Conservation (phyloP, 805 yeast species). For the Ogataea trehaloabstinens region DNA sequence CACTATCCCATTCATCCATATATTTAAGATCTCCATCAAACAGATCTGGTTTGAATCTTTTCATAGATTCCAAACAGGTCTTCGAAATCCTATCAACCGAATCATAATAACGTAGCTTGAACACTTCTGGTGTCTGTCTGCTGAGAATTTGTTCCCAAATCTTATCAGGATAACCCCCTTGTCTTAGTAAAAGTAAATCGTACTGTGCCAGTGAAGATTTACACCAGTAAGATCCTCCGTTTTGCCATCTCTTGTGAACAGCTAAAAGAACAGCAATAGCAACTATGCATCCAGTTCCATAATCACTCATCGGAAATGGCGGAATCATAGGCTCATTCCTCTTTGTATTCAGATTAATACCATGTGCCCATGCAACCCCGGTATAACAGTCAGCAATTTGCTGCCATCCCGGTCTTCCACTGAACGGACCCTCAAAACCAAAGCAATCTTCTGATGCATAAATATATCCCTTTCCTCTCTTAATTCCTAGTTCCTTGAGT, state of each 20-base stretch:
- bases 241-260: conserved; percentile 25
- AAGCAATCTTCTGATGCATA: conserved; percentile 32
- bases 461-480: conserved; percentile 32
- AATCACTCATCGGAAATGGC: conserved; percentile 37
- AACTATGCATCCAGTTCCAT: conserved; percentile 36
- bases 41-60: conserved; percentile 23
- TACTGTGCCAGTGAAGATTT: conserved; percentile 32
- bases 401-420: conserved; percentile 36
- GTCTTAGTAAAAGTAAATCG: conserved; percentile 30
- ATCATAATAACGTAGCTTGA: conserved; percentile 20
- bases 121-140: conserved; percentile 20
- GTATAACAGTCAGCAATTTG: conserved; percentile 36
- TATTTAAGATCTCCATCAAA: conserved; percentile 33
- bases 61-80: conserved; percentile 22
- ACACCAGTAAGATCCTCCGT: conserved; percentile 34
- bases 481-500: conserved; percentile 26
- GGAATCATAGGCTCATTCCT: conserved; percentile 34
- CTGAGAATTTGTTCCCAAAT: conserved; percentile 20
- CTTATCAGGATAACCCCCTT: conserved; percentile 25
- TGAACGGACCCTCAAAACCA: conserved; percentile 33
- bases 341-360: conserved; percentile 23
- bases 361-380: conserved; percentile 36
- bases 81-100: conserved; percentile 19
- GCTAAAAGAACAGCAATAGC: conserved; percentile 33
- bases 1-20: conserved; percentile 20